phyloP scores from a whole-genome alignment of 345 rosid species.

The Hypericum perforatum region DNA sequence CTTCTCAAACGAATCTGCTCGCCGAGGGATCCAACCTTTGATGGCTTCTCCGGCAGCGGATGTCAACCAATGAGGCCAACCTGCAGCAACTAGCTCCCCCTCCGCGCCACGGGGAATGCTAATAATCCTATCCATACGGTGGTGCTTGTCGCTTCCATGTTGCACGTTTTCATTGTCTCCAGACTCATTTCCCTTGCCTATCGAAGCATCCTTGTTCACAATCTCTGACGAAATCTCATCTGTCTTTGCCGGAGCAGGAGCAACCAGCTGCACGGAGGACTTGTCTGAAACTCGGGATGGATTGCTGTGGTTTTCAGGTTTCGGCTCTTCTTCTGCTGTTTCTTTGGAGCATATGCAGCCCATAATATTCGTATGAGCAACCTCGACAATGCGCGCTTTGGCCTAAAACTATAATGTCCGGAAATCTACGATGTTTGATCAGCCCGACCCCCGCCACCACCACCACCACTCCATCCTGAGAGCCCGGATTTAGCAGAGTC shows the following conservation, averaged over 20 bases:
- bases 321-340: neutral
- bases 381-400: neutral
- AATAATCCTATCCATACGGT: neutral
- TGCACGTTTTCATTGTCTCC: neutral
- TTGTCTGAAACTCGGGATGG: neutral
- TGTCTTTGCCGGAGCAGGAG: neutral
- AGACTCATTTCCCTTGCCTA: neutral
- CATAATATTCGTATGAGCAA: neutral
- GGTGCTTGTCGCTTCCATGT: neutral
- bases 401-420: neutral
- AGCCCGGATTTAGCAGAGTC: neutral
- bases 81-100: neutral
- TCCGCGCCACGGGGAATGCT: neutral
- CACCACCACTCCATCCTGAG: neutral
- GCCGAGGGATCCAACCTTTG: neutral
- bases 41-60: neutral
- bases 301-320: neutral
- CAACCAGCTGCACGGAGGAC: neutral
- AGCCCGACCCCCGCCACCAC: neutral
- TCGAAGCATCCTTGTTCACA: neutral
- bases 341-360: constrained; percentile 4
- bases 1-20: neutral
- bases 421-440: neutral
- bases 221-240: neutral
- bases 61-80: constrained; percentile 3